Conservation (phyloP, 2,329 filamentous ascomycete species). For the Aspergillus sp. region DNA sequence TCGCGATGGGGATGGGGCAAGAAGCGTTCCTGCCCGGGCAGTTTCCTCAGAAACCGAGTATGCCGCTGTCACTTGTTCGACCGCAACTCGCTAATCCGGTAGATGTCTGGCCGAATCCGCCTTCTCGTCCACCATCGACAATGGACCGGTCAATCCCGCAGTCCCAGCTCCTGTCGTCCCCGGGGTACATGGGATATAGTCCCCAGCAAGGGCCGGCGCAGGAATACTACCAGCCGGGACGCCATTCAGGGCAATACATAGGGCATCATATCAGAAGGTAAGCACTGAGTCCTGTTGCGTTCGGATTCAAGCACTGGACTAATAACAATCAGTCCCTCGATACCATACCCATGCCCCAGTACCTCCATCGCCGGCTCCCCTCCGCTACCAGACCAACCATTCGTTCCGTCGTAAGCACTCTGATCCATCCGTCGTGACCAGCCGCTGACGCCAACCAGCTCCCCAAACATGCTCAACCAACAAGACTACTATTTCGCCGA, state of each 20-base stretch:
- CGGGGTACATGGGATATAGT: constrained; percentile 18
- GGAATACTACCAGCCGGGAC: constrained; percentile 13
- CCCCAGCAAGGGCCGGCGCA: constrained; percentile 13
- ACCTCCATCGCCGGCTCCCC: constrained; percentile 11
- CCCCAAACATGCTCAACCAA: constrained; percentile 24
- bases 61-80: not conserved
- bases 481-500: constrained; percentile 25
- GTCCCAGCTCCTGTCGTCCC: constrained; percentile 16
- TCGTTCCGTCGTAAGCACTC: constrained; percentile 14
- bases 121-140: constrained; percentile 19
- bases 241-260: constrained; percentile 12
- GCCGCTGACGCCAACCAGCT: constrained; percentile 13
- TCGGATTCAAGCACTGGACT: not conserved
- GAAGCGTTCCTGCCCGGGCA: constrained; percentile 14
- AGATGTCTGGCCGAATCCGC: constrained; percentile 23
- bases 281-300: constrained; percentile 2
- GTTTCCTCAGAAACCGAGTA: constrained; percentile 22
- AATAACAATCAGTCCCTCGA: constrained; percentile 9
- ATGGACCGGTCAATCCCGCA: constrained; percentile 19
- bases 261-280: constrained; percentile 15
- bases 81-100: constrained; percentile 8
- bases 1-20: constrained; percentile 3
- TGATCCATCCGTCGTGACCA: not conserved
- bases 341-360: constrained; percentile 13
- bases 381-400: constrained; percentile 14